Base-by-base conservation (phyloP, 2,329 filamentous ascomycete genomes). In the Emmonsiellopsis sp. region DNA sequence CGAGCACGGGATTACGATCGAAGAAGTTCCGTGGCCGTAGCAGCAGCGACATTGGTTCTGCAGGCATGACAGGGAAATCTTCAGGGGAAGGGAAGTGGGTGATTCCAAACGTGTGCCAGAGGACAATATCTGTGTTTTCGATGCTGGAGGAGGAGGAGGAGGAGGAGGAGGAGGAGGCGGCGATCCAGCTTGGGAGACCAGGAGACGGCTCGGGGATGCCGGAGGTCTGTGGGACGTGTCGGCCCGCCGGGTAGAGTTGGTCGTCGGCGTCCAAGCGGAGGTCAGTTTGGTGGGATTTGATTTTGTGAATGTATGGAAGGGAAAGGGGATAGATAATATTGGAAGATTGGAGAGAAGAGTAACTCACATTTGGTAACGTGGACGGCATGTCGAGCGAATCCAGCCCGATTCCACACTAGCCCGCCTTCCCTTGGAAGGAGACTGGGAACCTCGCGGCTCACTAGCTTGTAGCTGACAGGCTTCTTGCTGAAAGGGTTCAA, bases 51-150 rank as follows among this genome's bases (percentile, higher is more conserved):
- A 95, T 91, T 0, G 88, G 87, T 74, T 91, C 87, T 0, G 82
- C 86, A 0, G 89, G 89, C 90, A 95, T 95, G 61, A 95, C 78
- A 33, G 91, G 91, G 74, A 88, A 95, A 69, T 95, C 91, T 66
- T 96, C 91, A 0, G 90, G 89, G 0, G 87, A 76, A 0, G 91
- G 90, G 75, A 95, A 92, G 67, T 95, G 91, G 0, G 86, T 92
- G 37, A 95, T 77, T 37, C 91, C 91, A 63, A 95, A 96, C 0
- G 89, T 95, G 72, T 95, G 90, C 90, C 90, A 96, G 13, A 95
- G 79, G 1, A 96, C 90, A 33, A 95, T 74, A 66, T 96, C 88
- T 0, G 84, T 87, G 74, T 95, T 86, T 53, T 86, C 87, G 60
- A 95, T 83, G 54, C 80, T 82, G 45, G 73, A 73, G 10, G 86